phyloP scores from a whole-genome alignment of 2,329 filamentous ascomycete species.

The Trichophyton rubrum region DNA sequence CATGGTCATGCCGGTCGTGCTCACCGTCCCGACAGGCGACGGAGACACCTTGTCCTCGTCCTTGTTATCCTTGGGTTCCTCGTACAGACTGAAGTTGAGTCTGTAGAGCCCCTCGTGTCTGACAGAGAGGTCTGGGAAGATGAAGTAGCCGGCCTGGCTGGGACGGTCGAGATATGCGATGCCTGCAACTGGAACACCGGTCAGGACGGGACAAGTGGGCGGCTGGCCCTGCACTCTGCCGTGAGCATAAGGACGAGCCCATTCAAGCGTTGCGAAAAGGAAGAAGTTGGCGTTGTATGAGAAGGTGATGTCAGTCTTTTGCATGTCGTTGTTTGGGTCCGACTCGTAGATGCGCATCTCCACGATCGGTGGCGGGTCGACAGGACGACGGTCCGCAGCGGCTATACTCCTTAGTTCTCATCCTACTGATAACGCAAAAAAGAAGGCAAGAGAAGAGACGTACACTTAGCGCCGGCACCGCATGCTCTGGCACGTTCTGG shows the following conservation, averaged over 20 bases:
- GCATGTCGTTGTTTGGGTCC: conserved; percentile 40
- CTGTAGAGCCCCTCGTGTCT: conserved; percentile 88
- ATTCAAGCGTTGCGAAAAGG: conserved; percentile 81
- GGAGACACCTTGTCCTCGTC: conserved; percentile 54
- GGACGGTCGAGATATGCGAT: conserved; percentile 94
- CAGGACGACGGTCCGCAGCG: conserved; percentile 76
- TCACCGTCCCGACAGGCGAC: conserved; percentile 20
- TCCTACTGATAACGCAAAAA: background rate
- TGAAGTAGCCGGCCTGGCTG: conserved; percentile 70
- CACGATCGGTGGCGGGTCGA: conserved; percentile 89
- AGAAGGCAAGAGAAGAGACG: background rate
- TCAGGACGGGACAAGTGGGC: conserved; percentile 70
- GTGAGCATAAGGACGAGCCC: conserved; percentile 69
- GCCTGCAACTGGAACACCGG: conserved; percentile 85
- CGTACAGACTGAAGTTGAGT: conserved; percentile 85
- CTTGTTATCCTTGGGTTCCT: conserved; percentile 75
- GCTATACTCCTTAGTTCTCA: conserved; percentile 36
- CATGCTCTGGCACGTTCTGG: conserved; percentile 89
- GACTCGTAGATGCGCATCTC: conserved; percentile 75
- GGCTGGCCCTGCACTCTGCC: conserved; percentile 57
- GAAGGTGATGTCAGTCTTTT: conserved; percentile 64
- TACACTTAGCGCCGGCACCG: conserved; percentile 88
- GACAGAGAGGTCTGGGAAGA: conserved; percentile 93
- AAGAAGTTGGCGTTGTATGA: conserved; percentile 96
- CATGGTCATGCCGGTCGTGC: background rate